Percentiles rank a stretch among this genome's conserved stretches.
These are phyloP conservation scores for Rhamnella rubrinervis DNA, from an alignment of 331 rosid species.

Conservation along the genomic window DNA sequence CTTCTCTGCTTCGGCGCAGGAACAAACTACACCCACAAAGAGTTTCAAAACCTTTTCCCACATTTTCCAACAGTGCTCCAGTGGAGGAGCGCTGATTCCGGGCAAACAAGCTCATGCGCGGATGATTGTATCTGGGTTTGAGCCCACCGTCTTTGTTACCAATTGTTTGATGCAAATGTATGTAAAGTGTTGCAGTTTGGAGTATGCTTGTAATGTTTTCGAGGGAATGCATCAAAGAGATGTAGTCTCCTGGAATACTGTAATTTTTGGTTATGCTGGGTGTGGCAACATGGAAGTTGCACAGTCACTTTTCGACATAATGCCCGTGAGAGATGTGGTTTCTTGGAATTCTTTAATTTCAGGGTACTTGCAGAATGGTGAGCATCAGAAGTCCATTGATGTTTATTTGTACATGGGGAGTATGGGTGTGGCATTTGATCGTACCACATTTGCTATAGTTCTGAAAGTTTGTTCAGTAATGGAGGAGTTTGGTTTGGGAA, in stretches of 20 bases:
- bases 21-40: conserved; percentile 32
- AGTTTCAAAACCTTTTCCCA: conserved; percentile 23
- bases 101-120: conserved; percentile 73
- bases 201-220: conserved; percentile 48
- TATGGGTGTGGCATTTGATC: conserved; percentile 39
- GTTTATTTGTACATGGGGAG: conserved; percentile 48
- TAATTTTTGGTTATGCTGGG: conserved; percentile 64
- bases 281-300: conserved; percentile 47
- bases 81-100: conserved; percentile 39
- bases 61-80: conserved; percentile 38
- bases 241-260: conserved; percentile 67
- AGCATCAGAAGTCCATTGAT: conserved; percentile 27
- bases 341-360: conserved; percentile 81
- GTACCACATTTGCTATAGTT: conserved; percentile 53
- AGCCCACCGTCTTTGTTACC: conserved; percentile 61
- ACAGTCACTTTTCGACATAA: conserved; percentile 45
- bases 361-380: conserved; percentile 53
- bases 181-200: conserved; percentile 43
- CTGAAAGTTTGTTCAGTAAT: conserved; percentile 52
- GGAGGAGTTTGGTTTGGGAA: conserved; percentile 52
- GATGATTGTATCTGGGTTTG: conserved; percentile 59
- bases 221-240: conserved; percentile 56
- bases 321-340: conserved; percentile 65
- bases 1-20: conserved; percentile 28
- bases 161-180: conserved; percentile 69